phyloP scores from a whole-genome alignment of 75 land plant species.

The Cunninghamia lanceolata region DNA sequence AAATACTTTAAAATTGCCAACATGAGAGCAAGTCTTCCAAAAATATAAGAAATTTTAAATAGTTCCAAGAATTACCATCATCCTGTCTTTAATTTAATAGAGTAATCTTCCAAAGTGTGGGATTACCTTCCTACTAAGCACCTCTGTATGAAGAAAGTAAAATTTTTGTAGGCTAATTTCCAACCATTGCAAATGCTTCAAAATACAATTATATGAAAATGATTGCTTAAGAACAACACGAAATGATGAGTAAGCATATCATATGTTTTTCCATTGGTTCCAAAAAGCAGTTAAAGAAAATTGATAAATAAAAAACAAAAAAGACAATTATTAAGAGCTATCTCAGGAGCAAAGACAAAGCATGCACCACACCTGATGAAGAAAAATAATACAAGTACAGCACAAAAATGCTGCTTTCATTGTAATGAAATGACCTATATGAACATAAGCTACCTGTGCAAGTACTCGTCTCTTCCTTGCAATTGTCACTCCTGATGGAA shows the following conservation, averaged over 20 bases:
- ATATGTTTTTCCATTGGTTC: not conserved
- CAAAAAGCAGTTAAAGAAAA: not conserved
- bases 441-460: slow-evolving; percentile 63
- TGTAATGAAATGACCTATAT: not conserved
- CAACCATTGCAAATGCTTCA: not conserved
- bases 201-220: not conserved
- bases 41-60: not conserved
- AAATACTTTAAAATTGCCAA: not conserved
- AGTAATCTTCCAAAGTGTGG: not conserved
- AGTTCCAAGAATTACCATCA: not conserved
- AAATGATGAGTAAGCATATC: not conserved
- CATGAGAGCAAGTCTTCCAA: not conserved
- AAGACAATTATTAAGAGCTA: not conserved
- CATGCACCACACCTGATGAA: not conserved
- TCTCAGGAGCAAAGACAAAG: not conserved
- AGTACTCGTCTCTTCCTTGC: slow-evolving; percentile 80
- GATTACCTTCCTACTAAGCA: not conserved
- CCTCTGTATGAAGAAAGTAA: not conserved
- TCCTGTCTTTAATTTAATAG: not conserved
- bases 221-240: not conserved
- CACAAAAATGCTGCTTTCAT: not conserved
- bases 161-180: not conserved
- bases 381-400: not conserved
- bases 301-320: not conserved
- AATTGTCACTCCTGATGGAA: slow-evolving; percentile 59